Evolutionary conservation across 1,284 basidiomycete species (phyloP).

Genomic region (Melampsora americana): DNA sequence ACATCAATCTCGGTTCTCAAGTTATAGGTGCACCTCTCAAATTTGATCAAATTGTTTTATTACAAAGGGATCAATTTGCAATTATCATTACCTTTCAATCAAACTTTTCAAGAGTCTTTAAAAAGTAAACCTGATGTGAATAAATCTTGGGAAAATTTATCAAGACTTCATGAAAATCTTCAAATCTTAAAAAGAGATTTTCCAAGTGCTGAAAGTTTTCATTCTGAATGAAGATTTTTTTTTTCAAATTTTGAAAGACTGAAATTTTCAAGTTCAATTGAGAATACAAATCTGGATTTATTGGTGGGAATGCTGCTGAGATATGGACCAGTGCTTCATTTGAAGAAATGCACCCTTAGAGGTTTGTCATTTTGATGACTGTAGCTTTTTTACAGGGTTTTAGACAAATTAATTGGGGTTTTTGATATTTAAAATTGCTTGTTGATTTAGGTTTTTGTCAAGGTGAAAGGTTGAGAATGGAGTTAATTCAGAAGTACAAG

Average conservation of each 20-base stretch:
- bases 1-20: neutral
- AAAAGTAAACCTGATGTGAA: neutral
- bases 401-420: neutral
- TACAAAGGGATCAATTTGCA: slow-evolving; percentile 28
- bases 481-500: neutral
- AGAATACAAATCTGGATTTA: slow-evolving; percentile 28
- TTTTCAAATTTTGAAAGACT: slow-evolving; percentile 9
- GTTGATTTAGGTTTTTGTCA: slow-evolving; percentile 16
- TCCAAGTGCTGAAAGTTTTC: slow-evolving; percentile 3
- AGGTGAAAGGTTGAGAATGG: slow-evolving; percentile 9
- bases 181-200: slow-evolving; percentile 16
- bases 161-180: slow-evolving; percentile 7
- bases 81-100: neutral
- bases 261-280: slow-evolving; percentile 8
- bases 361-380: slow-evolving; percentile 21
- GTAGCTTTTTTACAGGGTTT: neutral
- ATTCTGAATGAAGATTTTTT: slow-evolving; percentile 20
- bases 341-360: too few species aligned
- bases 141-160: slow-evolving; percentile 13
- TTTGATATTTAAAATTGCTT: neutral
- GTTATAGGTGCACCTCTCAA: slow-evolving; percentile 27
- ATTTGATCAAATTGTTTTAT: slow-evolving; percentile 22
- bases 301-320: slow-evolving; percentile 37
- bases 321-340: slow-evolving; percentile 33
- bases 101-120: neutral